A percentile compares a stretch with the other conserved stretches of the same genome.
Evolutionary conservation across 2,329 filamentous ascomycete genomes (phyloP).

Genomic region (Fusarium annulatum): DNA sequence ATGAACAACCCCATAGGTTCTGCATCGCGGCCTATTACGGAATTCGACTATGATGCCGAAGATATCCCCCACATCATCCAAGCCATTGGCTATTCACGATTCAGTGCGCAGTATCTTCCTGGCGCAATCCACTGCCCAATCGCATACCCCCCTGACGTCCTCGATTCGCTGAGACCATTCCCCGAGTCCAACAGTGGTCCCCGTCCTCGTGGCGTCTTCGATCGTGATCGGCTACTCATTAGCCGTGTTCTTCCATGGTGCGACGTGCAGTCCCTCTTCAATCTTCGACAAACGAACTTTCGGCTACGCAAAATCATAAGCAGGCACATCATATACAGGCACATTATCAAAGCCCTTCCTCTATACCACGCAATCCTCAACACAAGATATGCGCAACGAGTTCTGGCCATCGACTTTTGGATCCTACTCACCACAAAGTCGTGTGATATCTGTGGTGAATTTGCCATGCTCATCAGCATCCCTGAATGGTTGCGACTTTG

Average conservation of each 20-base stretch:
- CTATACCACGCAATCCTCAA: slow-evolving; percentile 46
- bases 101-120: no score
- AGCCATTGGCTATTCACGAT: no score
- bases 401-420: slow-evolving; percentile 43
- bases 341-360: slow-evolving; percentile 40
- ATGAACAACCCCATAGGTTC: not conserved
- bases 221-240: not conserved
- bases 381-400: slow-evolving; percentile 38
- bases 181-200: accelerated
- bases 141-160: no score
- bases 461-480: slow-evolving; percentile 42
- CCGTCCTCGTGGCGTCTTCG: no score
- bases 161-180: not conserved
- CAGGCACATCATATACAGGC: slow-evolving; percentile 42
- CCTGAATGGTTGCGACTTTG: slow-evolving; percentile 46
- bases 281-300: slow-evolving; percentile 46
- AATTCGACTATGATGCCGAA: no score
- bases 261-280: slow-evolving; percentile 49
- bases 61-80: no score
- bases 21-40: accelerated
- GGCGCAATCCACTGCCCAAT: no score
- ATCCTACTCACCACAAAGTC: slow-evolving; percentile 40
- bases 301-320: slow-evolving; percentile 39
- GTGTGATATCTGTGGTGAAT: slow-evolving; percentile 30
- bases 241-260: not conserved